phyloP scores from a whole-genome alignment of 2,329 filamentous ascomycete species.

The Talaromyces albobiverticillius region DNA sequence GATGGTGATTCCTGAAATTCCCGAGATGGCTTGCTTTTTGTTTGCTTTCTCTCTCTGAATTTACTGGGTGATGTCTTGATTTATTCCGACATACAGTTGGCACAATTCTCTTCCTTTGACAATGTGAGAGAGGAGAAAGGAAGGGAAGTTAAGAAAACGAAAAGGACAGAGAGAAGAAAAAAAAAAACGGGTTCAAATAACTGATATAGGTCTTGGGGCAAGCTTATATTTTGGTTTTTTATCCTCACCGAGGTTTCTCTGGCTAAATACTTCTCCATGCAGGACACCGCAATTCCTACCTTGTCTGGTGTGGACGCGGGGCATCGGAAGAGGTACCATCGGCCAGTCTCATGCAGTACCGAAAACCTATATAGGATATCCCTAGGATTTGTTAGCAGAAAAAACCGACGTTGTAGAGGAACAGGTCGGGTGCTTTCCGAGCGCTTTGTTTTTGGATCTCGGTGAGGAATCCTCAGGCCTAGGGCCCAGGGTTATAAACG shows the following conservation, averaged over 20 bases:
- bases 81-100: no score
- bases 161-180: not conserved
- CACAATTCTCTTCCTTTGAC: not conserved
- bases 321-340: not conserved
- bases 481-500: no score
- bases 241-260: constrained; percentile 8
- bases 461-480: constrained; percentile 5
- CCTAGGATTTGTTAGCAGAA: no score
- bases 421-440: not conserved
- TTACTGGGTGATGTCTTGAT: not conserved
- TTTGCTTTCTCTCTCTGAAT: not conserved
- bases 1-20: not conserved
- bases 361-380: no score
- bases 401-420: not conserved
- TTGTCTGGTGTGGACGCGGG: not conserved
- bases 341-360: not conserved
- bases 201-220: not conserved
- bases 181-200: not conserved
- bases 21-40: not conserved
- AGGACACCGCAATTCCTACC: not conserved
- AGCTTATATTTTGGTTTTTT: not conserved
- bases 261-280: constrained; percentile 1
- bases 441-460: constrained; percentile 1
- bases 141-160: not conserved
- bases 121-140: not conserved